phyloP scores from a whole-genome alignment of 371 early-diverging fungal species.

The Nematocida major region DNA sequence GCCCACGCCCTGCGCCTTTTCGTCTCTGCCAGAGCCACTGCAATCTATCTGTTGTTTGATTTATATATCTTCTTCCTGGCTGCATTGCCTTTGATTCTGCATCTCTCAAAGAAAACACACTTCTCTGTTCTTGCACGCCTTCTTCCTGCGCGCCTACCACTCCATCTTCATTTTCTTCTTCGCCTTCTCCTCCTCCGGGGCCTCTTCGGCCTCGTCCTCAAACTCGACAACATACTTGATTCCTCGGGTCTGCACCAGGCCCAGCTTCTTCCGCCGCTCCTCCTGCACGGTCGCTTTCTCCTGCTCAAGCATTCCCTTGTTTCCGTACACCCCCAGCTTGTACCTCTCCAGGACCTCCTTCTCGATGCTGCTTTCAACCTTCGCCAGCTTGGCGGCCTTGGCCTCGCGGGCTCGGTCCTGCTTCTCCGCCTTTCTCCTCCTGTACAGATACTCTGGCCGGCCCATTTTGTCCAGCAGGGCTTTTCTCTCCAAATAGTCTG shows the following conservation, averaged over 20 bases:
- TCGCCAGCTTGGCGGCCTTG: conserved; percentile 82
- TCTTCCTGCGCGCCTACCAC: too few relatives aligned
- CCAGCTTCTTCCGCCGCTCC: conserved; percentile 62
- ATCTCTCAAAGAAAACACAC: too few relatives aligned
- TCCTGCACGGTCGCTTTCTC: conserved; percentile 48
- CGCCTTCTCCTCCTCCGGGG: conserved; percentile 2
- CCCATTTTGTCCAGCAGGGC: conserved; percentile 75
- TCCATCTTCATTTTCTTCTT: conserved; percentile 27
- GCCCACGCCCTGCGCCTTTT: not conserved
- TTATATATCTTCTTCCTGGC: too few relatives aligned
- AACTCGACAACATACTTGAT: conserved; percentile 58
- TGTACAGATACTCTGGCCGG: conserved; percentile 63
- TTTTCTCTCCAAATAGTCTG: conserved; percentile 87
- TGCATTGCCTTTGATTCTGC: too few relatives aligned
- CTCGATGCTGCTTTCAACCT: conserved; percentile 85
- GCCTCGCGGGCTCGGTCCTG: conserved; percentile 79
- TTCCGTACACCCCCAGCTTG: conserved; percentile 73
- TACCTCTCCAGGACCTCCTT: conserved; percentile 88
- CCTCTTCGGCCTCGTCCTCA: conserved; percentile 54
- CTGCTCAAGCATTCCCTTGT: conserved; percentile 77
- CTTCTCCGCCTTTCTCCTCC: conserved; percentile 83
- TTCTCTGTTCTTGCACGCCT: too few relatives aligned
- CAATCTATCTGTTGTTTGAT: too few relatives aligned
- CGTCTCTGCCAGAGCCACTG: not conserved
- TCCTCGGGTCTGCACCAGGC: conserved; percentile 35